A percentile compares a stretch with the other conserved stretches of the same genome.
Evolutionary conservation across 2,329 filamentous ascomycete genomes (phyloP).

Genomic region (Nemania diffusa): DNA sequence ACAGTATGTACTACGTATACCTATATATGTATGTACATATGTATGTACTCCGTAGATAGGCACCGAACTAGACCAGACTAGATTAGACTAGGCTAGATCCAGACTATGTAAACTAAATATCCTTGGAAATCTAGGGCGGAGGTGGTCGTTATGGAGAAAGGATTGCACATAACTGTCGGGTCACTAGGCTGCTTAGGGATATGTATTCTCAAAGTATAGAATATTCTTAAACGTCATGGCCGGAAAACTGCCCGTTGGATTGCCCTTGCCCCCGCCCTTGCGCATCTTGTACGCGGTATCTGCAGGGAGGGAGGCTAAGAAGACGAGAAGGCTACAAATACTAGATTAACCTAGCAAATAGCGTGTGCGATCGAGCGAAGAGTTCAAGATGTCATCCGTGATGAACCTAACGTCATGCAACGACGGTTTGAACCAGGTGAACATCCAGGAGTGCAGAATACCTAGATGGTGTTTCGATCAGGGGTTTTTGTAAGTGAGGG

Average conservation of each 20-base stretch:
- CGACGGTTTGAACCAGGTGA: background rate
- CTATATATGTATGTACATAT: background rate
- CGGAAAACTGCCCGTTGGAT: constrained; percentile 13
- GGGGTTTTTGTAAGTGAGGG: background rate
- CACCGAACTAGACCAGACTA: no score
- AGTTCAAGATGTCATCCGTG: constrained; percentile 1
- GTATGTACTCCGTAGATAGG: no score
- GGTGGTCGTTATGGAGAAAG: constrained; percentile 7
- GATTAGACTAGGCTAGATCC: no score
- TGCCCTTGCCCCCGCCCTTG: no score
- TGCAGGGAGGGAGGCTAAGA: background rate
- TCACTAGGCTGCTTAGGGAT: constrained; percentile 13
- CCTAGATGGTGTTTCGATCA: background rate
- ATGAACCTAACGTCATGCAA: background rate
- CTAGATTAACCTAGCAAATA: background rate
- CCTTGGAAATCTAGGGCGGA: constrained; percentile 5
- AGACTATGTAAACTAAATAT: background rate
- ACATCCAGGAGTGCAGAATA: background rate
- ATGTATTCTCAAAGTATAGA: no score
- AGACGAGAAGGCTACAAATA: constrained; percentile 2
- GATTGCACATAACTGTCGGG: constrained; percentile 10
- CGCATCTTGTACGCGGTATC: background rate
- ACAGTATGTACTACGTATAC: no score
- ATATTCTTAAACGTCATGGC: constrained; percentile 11
- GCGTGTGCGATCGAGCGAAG: constrained; percentile 3